Conservation (phyloP, 1,284 basidiomycete species). For the Austropuccinia psidii region DNA sequence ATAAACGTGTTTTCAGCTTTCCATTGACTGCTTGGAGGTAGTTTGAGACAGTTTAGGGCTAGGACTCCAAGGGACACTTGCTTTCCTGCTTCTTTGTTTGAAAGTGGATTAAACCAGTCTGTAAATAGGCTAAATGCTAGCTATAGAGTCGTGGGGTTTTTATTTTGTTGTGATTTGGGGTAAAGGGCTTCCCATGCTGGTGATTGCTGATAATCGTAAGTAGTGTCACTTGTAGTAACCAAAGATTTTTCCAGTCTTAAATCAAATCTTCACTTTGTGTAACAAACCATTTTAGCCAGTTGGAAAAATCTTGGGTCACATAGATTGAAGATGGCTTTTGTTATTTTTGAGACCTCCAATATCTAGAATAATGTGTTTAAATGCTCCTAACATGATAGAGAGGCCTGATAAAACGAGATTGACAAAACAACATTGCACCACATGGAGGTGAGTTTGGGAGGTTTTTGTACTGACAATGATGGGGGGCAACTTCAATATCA, state of each 20-base stretch:
- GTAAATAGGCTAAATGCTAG: neutral
- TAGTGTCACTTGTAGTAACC: too few species aligned
- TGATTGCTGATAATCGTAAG: neutral
- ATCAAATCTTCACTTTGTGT: slow-evolving; percentile 2
- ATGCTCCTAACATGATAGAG: too few species aligned
- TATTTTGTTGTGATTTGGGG: too few species aligned
- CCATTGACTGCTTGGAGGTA: neutral
- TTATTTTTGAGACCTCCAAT: too few species aligned
- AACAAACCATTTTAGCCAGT: slow-evolving; percentile 1
- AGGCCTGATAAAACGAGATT: too few species aligned
- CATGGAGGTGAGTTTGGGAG: too few species aligned
- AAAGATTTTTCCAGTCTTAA: slow-evolving; percentile 21
- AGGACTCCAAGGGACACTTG: neutral
- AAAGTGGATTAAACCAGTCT: slow-evolving; percentile 8
- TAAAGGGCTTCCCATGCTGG: neutral
- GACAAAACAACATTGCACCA: too few species aligned
- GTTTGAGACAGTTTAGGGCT: slow-evolving; percentile 2
- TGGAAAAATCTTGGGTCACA: neutral
- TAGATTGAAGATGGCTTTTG: too few species aligned
- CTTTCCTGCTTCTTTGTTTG: neutral
- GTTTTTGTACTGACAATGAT: too few species aligned
- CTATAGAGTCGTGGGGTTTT: neutral
- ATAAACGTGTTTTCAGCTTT: neutral
- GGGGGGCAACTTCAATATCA: too few species aligned
- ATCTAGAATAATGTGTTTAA: too few species aligned